Conservation (phyloP, 176 grass and related monocot genomes). For the Rhynchospora pubera region DNA sequence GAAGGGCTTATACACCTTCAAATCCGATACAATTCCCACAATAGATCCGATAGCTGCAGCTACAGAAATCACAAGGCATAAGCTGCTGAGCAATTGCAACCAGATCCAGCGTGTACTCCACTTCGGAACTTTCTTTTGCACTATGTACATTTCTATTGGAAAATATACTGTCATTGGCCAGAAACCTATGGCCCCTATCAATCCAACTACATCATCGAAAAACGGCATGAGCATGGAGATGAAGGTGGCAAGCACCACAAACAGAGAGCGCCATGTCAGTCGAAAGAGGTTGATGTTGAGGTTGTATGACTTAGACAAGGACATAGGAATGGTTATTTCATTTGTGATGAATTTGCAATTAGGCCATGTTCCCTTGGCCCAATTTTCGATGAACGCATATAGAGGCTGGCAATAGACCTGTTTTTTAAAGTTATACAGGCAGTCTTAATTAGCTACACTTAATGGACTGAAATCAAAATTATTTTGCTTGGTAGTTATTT, state of each 20-base stretch:
- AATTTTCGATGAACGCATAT: constrained; percentile 88
- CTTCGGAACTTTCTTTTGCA: constrained; percentile 56
- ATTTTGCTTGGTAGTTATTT: background rate
- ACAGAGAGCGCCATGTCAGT: constrained; percentile 60
- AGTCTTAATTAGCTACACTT: too few species aligned
- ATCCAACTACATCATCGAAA: constrained; percentile 88
- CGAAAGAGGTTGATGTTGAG: constrained; percentile 42
- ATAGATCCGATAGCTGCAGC: constrained; percentile 24
- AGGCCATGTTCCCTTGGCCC: constrained; percentile 58
- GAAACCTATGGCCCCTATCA: constrained; percentile 72
- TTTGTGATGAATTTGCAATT: constrained; percentile 36
- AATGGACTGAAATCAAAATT: background rate
- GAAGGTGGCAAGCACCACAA: constrained; percentile 66
- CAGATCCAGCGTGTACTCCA: constrained; percentile 74
- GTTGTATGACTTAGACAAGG: constrained; percentile 26
- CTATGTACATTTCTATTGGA: constrained; percentile 77
- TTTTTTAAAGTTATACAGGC: background rate
- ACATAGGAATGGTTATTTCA: constrained; percentile 41
- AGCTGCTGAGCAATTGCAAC: constrained; percentile 56
- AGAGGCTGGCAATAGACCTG: constrained; percentile 86
- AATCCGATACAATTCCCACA: background rate
- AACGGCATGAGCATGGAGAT: constrained; percentile 93
- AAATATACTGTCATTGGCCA: constrained; percentile 50
- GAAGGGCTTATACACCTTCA: background rate
- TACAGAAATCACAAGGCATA: constrained; percentile 48